Percentiles rank a stretch among this genome's conserved stretches.
phyloP scores from a whole-genome alignment of 2,329 filamentous ascomycete genomes.

The Trichoderma afroharzianum region DNA sequence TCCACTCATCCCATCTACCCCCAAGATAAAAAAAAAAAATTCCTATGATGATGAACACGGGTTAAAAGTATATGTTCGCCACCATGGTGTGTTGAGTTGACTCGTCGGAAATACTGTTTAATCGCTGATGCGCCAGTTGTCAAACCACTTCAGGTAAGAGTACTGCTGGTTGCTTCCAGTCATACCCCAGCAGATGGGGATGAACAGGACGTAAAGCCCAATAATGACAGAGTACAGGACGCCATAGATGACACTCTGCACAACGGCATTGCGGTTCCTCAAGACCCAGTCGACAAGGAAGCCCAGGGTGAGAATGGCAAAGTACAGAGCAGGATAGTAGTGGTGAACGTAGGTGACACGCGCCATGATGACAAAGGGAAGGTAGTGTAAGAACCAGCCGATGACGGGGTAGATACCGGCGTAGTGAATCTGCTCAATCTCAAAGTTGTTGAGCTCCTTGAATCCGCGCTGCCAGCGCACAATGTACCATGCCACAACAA shows the following conservation, averaged over 20 bases:
- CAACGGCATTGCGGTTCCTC: conserved; percentile 57
- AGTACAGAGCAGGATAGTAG: conserved; percentile 98
- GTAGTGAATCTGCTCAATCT: conserved; percentile 95
- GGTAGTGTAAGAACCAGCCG: conserved; percentile 94
- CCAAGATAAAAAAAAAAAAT: neutral
- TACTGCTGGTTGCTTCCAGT: conserved; percentile 79
- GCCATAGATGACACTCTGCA: conserved; percentile 69
- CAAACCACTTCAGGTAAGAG: conserved; percentile 90
- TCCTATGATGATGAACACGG: neutral
- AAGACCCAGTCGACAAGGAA: conserved; percentile 86
- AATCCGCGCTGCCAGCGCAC: conserved; percentile 96
- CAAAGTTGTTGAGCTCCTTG: conserved; percentile 70
- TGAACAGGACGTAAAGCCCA: conserved; percentile 83
- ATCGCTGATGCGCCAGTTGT: conserved; percentile 79
- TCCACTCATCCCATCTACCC: neutral
- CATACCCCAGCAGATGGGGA: conserved; percentile 96
- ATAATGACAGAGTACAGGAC: conserved; percentile 71
- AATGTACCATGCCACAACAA: conserved; percentile 77
- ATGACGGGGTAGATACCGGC: conserved; percentile 84
- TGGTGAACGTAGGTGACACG: conserved; percentile 99
- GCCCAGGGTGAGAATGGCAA: conserved; percentile 84
- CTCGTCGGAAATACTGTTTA: conserved; percentile 23
- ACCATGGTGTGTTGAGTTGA: neutral
- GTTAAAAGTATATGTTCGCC: neutral
- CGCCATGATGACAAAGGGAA: conserved; percentile 95